Evolutionary conservation across 805 yeast genomes (phyloP).

Genomic region (Ogataea kodamae): DNA sequence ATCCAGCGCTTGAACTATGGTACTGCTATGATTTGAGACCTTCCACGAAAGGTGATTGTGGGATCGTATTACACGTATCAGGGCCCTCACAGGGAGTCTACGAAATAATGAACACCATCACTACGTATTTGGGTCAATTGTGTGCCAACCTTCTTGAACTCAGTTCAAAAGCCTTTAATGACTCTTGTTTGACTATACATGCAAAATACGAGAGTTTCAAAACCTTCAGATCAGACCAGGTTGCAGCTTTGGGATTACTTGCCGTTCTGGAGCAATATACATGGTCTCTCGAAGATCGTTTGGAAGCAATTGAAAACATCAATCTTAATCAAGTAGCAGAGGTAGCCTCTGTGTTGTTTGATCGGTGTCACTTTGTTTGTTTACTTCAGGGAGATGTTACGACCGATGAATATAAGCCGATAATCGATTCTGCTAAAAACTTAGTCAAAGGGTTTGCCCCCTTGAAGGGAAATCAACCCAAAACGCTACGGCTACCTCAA

Average conservation of each 20-base stretch:
- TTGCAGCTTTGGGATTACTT: conserved; percentile 48
- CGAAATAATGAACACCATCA: conserved; percentile 34
- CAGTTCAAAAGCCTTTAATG: conserved; percentile 35
- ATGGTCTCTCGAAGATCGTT: conserved; percentile 52
- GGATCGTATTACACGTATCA: conserved; percentile 47
- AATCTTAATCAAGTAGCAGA: conserved; percentile 35
- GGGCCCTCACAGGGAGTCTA: conserved; percentile 48
- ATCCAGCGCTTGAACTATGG: conserved; percentile 53
- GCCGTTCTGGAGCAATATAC: conserved; percentile 54
- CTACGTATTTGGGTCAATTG: conserved; percentile 31
- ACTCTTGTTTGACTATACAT: conserved; percentile 46
- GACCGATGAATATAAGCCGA: conserved; percentile 2
- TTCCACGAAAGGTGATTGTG: conserved; percentile 50
- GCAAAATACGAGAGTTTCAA: conserved; percentile 43
- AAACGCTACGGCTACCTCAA: conserved; percentile 37
- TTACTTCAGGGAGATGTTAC: conserved; percentile 50
- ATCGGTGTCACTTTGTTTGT: conserved; percentile 35
- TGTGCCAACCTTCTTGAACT: conserved; percentile 8
- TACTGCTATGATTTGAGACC: conserved; percentile 56
- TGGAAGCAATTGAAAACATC: conserved; percentile 51
- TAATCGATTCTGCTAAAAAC: conserved; percentile 10
- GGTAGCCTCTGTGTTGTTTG: conserved; percentile 31
- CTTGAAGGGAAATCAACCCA: conserved; percentile 25
- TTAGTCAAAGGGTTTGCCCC: conserved; percentile 16
- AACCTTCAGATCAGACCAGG: conserved; percentile 42